Evolutionary conservation across 2,329 filamentous ascomycete genomes (phyloP), one percentile per base, ranked within the genome.

Genomic region (Cladophialophora immunda): DNA sequence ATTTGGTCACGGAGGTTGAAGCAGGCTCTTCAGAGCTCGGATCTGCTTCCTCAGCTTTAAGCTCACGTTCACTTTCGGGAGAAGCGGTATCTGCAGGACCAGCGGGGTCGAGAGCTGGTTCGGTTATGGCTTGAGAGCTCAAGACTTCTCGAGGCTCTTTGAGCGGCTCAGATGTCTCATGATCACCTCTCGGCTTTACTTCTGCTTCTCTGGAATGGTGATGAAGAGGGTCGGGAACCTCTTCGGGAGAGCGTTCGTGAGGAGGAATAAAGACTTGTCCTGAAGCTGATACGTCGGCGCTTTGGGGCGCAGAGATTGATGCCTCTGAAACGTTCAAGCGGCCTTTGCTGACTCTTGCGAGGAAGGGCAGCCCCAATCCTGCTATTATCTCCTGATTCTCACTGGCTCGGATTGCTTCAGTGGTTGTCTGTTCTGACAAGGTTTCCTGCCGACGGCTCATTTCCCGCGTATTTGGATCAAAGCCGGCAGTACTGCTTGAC

Each of bases 271-370:
- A 68, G 45, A 71, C 59, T 32, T 64, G 63, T 45, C 69, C 69
- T 57, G 58, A 45, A 9, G 62, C 69, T 11, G 58, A 62, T 45
- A 71, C 50, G n/a, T 65, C 59, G 15, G 67, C 63, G 47, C 65
- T 58, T 56, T 52, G 34, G 19, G 64, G 64, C 6, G 62, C 41
- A n/a, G 62, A 55, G n/a, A 68, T 54, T 17, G 64, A 69, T 54
- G 69, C 64, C 50, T 71, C 69, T 11, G 69, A 71, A 27, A 69
- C 64, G 45, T 64, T 69, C 38, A 69, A 53, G 11, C 63, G 68
- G 52, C 68, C 68, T 58, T 62, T 65, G 41, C 66, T 59, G 27
- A 64, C 50, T 47, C 38, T 66, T 52, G 66, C 57, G 29, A 68
- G 59, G 22, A 66, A 68, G 4, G 65, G 65, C 45, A 69, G 53